Percentiles rank a stretch among this genome's conserved stretches.
Conservation (phyloP, 2,329 filamentous ascomycete genomes). For the Diaporthe amygdali region DNA sequence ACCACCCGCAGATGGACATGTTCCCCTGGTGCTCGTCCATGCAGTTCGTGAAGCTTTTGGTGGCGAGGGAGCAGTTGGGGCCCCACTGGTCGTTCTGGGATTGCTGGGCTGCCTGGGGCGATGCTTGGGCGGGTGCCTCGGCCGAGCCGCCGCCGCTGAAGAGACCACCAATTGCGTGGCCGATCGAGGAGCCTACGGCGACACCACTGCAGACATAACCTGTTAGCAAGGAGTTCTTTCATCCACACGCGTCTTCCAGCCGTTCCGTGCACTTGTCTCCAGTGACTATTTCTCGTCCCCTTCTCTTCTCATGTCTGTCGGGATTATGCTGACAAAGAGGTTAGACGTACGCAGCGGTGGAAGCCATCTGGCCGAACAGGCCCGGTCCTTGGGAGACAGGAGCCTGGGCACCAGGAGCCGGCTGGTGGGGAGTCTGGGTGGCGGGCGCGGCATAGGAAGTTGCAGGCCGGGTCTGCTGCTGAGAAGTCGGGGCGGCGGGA, state of each 20-base stretch:
- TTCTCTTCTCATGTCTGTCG: not conserved
- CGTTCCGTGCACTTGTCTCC: not conserved
- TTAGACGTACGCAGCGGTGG: constrained; percentile 89
- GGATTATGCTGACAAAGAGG: not conserved
- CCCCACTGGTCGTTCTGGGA: constrained; percentile 59
- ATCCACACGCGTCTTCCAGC: constrained; percentile 21
- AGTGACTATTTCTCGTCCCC: not conserved
- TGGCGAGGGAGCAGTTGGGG: constrained; percentile 78
- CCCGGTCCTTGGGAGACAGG: constrained; percentile 72
- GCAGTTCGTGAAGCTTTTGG: constrained; percentile 89
- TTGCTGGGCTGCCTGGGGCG: constrained; percentile 54
- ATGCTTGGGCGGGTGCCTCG: constrained; percentile 50
- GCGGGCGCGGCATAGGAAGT: constrained; percentile 66
- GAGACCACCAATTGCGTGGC: constrained; percentile 89
- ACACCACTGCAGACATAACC: constrained; percentile 72
- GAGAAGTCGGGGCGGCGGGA: constrained; percentile 47
- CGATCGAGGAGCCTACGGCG: constrained; percentile 92
- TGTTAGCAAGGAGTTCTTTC: constrained; percentile 29
- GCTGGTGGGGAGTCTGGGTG: constrained; percentile 48
- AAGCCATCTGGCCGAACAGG: constrained; percentile 95
- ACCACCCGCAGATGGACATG: constrained; percentile 97
- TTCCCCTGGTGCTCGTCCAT: constrained; percentile 95
- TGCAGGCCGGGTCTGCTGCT: constrained; percentile 72
- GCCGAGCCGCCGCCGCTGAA: constrained; percentile 78
- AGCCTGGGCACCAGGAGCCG: constrained; percentile 55